A percentile compares a stretch with the other conserved stretches of the same genome.
These are phyloP conservation scores for Trichoderma sp. DNA, from an alignment of 2,329 filamentous ascomycete genomes.

Conservation along the genomic window DNA sequence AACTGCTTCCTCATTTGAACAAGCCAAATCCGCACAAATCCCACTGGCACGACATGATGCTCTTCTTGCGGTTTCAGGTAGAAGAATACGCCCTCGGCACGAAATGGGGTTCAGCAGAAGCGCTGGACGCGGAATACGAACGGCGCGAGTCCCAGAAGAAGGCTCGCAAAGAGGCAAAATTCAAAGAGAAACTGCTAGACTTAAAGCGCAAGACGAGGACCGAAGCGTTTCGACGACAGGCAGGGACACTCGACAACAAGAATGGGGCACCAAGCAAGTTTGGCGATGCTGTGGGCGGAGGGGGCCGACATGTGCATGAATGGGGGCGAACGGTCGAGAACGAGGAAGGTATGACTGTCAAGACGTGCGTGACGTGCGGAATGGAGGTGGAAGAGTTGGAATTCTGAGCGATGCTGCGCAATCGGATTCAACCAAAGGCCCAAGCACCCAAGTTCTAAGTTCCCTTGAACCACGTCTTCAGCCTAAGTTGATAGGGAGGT, in stretches of 20 bases:
- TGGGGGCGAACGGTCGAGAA: conserved; percentile 74
- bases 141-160: conserved; percentile 78
- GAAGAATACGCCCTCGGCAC: conserved; percentile 87
- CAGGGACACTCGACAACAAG: conserved; percentile 58
- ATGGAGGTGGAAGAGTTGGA: conserved; percentile 79
- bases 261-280: conserved; percentile 58
- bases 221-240: conserved; percentile 79
- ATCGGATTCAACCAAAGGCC: background rate
- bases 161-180: conserved; percentile 84
- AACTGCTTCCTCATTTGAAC: conserved; percentile 82
- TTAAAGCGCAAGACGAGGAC: conserved; percentile 92
- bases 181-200: conserved; percentile 83
- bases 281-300: conserved; percentile 71
- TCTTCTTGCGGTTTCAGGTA: conserved; percentile 90
- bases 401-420: conserved; percentile 43
- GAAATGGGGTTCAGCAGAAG: conserved; percentile 89
- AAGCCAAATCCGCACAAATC: conserved; percentile 94
- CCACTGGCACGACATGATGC: conserved; percentile 98
- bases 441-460: background rate
- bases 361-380: conserved; percentile 74
- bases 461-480: background rate
- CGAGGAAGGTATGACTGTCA: conserved; percentile 73
- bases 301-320: conserved; percentile 81
- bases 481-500: background rate
- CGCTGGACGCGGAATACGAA: conserved; percentile 85